Evolutionary conservation across 192 early-diverging fungal genomes (phyloP).

Genomic region (Phlyctochytrium bullatum): DNA sequence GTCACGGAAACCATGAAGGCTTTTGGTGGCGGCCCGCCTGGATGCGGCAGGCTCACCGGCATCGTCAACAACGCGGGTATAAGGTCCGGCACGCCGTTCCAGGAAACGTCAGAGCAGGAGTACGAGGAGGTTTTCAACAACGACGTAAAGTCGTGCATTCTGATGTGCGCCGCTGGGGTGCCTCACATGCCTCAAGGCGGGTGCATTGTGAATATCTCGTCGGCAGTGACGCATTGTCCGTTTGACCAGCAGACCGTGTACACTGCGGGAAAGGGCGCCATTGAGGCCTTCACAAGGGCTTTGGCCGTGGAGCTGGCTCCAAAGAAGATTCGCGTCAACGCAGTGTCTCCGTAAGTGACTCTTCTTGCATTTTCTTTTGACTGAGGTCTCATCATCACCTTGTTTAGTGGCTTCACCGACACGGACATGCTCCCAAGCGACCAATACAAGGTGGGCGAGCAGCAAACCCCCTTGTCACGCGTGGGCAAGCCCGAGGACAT

Average conservation of each 20-base stretch:
- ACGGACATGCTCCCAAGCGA: constrained; percentile 16
- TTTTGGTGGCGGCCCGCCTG: background rate
- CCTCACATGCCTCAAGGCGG: constrained; percentile 31
- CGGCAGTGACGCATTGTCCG: constrained; percentile 14
- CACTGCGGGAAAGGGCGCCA: constrained; percentile 31
- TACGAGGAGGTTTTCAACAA: constrained; percentile 28
- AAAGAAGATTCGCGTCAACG: constrained; percentile 35
- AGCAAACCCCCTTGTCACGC: constrained; percentile 24
- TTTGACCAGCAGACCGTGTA: constrained; percentile 12
- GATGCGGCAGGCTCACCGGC: background rate
- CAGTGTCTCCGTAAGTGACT: constrained; percentile 27
- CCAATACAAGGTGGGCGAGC: constrained; percentile 6
- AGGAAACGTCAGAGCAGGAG: constrained; percentile 22
- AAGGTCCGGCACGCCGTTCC: constrained; percentile 18
- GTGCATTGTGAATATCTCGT: constrained; percentile 35
- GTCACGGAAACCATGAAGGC: background rate
- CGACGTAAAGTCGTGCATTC: constrained; percentile 32
- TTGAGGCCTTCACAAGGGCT: constrained; percentile 32
- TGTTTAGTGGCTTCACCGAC: constrained; percentile 13
- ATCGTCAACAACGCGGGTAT: constrained; percentile 40
- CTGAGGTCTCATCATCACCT: background rate
- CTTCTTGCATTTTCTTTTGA: background rate
- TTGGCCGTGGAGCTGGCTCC: constrained; percentile 35
- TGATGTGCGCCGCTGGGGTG: constrained; percentile 23
- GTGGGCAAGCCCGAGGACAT: constrained; percentile 35